Base-by-base conservation (phyloP, 176 grass and related monocot species). In the Melocanna baccifera region DNA sequence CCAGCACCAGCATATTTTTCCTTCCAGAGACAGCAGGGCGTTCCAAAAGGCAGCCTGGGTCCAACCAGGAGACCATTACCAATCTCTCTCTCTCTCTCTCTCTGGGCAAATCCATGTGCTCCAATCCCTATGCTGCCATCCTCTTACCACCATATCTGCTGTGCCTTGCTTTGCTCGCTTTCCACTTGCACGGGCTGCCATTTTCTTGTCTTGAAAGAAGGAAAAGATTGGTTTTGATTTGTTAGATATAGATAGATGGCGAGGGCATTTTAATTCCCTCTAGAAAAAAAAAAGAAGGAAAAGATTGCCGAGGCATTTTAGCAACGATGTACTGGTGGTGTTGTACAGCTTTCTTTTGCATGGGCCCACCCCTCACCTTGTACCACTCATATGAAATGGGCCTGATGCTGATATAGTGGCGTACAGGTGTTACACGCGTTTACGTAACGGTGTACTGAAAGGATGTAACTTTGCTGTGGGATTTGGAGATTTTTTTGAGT, bases 61-160 rank as follows among this genome's bases (percentile, higher is more conserved):
- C 45, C 62, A 51, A 36, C 74, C 83, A 77, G 30, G 41, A 25
- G 68, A 47, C 53, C 62, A 43, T 59, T 23, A 12, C 47, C 20
- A 19, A 13, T 2, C 81, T 53, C 46, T 0, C 25, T 34, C 29
- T 36, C 78, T 5, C 73, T 39, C 81, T 53, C 47, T 0, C 26
- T 25, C 55, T 43, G 72, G 46, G 36, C 58, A 81, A 75, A 67
- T 73, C 84, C 79, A 90, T 90, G 84, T 90, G 88, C 88, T 29
- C 71, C 71, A 69, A 78, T 77, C 88, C 83, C 46, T 59, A 45
- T 23, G 71, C 19, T 22, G 69, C 53, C 59, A 25, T 45, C 32
- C 5, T 22, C 43, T 5, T 22, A 9, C 20, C 9, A 20, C 53
- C 62, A 75, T 76, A 67, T 75, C 41, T 43, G 81, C 62, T 62